A percentile compares a stretch with the other conserved stretches of the same genome.
These are phyloP conservation scores for Parasarocladium wereldwijsianum DNA, from an alignment of 2,329 filamentous ascomycete genomes.

Conservation along the genomic window DNA sequence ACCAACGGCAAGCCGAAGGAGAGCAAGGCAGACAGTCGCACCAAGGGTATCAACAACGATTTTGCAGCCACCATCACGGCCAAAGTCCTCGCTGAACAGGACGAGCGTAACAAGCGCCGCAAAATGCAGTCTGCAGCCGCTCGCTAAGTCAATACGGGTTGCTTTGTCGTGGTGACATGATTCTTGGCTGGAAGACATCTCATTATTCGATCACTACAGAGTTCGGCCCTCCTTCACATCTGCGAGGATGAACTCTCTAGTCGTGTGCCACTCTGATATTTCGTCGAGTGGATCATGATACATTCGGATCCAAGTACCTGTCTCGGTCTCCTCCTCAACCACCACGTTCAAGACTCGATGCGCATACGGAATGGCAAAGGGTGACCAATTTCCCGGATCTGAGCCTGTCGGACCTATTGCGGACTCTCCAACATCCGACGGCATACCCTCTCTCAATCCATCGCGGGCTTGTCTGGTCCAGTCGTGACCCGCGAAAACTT, in stretches of 20 bases:
- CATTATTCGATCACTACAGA: neutral
- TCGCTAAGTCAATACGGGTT: too few relatives aligned
- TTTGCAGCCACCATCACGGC: slow-evolving; percentile 75
- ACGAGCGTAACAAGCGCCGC: slow-evolving; percentile 63
- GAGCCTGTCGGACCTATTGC: too few relatives aligned
- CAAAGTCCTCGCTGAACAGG: slow-evolving; percentile 76
- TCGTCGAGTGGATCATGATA: too few relatives aligned
- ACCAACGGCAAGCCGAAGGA: slow-evolving; percentile 37
- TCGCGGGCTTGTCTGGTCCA: neutral
- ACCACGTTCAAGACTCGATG: too few relatives aligned
- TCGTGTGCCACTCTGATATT: neutral
- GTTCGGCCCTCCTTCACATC: neutral
- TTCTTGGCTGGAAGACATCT: slow-evolving; percentile 5
- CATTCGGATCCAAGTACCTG: neutral
- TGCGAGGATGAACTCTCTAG: neutral
- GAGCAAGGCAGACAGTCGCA: slow-evolving; percentile 15
- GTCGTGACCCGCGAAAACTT: neutral
- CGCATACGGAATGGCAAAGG: too few relatives aligned
- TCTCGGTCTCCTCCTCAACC: neutral
- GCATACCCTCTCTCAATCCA: too few relatives aligned
- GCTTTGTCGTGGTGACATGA: slow-evolving; percentile 6
- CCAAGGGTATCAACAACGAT: slow-evolving; percentile 69
- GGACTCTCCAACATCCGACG: too few relatives aligned
- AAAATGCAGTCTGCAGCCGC: slow-evolving; percentile 37
- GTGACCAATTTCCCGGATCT: too few relatives aligned